Conservation (phyloP, 2,329 filamentous ascomycete species). For the Fonsecaea pedrosoi region DNA sequence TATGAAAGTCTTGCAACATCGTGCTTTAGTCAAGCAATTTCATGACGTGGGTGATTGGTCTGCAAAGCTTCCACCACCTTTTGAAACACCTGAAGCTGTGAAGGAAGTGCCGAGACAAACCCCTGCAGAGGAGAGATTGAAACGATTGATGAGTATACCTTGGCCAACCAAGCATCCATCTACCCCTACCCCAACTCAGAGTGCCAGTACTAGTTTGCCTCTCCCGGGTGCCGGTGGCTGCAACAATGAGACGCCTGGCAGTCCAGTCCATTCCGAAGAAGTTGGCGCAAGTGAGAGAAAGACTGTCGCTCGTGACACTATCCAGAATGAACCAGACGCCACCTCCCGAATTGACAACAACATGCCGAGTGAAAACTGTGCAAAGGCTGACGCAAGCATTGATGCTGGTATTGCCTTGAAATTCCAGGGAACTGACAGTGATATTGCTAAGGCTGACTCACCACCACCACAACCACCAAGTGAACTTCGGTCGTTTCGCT, state of each 20-base stretch:
- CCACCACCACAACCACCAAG: neutral
- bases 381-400: neutral
- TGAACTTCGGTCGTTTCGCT: neutral
- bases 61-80: neutral
- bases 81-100: constrained; percentile 1
- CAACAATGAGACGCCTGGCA: neutral
- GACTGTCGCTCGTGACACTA: neutral
- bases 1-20: neutral
- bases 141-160: neutral
- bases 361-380: neutral
- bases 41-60: constrained; percentile 10
- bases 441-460: neutral
- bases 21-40: constrained; percentile 1
- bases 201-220: neutral
- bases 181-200: neutral
- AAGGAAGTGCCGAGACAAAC: neutral
- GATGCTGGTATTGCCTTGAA: neutral
- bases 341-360: neutral
- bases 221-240: neutral
- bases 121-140: neutral
- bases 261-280: neutral
- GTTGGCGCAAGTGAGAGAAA: neutral
- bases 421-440: neutral
- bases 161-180: neutral
- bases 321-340: neutral